Evolutionary conservation across 2,329 filamentous ascomycete genomes (phyloP).

Genomic region (Cercospora nicotianae): DNA sequence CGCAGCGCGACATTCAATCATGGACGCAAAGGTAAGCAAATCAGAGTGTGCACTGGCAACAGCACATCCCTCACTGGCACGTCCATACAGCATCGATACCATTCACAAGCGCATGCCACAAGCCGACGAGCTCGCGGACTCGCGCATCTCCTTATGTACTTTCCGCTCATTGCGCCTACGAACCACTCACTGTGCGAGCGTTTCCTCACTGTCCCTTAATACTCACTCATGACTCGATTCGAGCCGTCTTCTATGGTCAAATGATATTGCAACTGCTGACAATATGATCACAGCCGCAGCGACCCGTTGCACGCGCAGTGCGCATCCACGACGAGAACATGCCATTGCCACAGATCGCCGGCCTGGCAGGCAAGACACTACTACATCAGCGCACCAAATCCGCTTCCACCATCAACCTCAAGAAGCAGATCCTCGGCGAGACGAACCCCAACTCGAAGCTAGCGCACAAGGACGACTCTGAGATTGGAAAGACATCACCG

Average conservation of each 20-base stretch:
- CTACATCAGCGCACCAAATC: constrained; percentile 87
- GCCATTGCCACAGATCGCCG: constrained; percentile 43
- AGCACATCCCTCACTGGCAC: neutral
- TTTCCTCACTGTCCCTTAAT: neutral
- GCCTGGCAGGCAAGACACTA: constrained; percentile 57
- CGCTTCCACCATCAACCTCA: constrained; percentile 24
- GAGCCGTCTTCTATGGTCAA: constrained; percentile 16
- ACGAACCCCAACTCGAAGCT: constrained; percentile 35
- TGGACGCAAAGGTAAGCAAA: constrained; percentile 35
- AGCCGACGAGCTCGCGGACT: neutral
- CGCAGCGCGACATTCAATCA: constrained; percentile 6
- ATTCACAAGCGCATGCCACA: constrained; percentile 2
- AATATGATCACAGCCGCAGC: constrained; percentile 61
- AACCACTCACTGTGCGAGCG: neutral
- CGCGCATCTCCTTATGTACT: neutral
- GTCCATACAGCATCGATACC: constrained; percentile 4
- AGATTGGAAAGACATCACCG: constrained; percentile 51
- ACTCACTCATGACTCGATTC: neutral
- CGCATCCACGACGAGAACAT: constrained; percentile 72
- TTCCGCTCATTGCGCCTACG: constrained; percentile 10
- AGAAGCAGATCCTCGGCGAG: constrained; percentile 44
- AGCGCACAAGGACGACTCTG: constrained; percentile 58
- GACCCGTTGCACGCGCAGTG: constrained; percentile 56
- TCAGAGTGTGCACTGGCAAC: constrained; percentile 5
- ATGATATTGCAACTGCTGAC: constrained; percentile 31